Percentiles rank a stretch among this genome's conserved stretches.
These are phyloP conservation scores for Polyporus tsugae DNA, from an alignment of 1,284 basidiomycete species.

Conservation along the genomic window DNA sequence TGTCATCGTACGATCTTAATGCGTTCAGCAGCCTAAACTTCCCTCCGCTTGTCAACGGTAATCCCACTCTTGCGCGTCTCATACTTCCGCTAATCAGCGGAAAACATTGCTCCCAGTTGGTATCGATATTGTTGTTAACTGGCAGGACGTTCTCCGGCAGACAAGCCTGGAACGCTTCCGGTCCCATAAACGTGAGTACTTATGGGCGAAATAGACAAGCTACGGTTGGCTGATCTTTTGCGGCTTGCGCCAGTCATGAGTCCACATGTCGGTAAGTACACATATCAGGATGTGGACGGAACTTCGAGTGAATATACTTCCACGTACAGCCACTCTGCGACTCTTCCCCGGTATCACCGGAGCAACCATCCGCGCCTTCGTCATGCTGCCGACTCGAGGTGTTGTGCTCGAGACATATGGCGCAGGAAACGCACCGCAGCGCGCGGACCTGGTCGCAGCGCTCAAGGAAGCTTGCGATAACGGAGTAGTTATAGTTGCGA, in stretches of 20 bases:
- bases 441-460: constrained; percentile 70
- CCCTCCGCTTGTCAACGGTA: constrained; percentile 83
- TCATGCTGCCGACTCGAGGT: constrained; percentile 75
- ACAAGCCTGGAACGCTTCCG: constrained; percentile 79
- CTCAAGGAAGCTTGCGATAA: constrained; percentile 84
- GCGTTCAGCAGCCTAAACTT: constrained; percentile 92
- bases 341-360: constrained; percentile 89
- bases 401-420: constrained; percentile 92
- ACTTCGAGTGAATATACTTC: not conserved
- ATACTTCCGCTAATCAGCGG: not conserved
- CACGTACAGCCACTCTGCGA: constrained; percentile 69
- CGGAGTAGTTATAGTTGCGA: constrained; percentile 89
- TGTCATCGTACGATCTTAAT: constrained; percentile 85
- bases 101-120: constrained; percentile 61
- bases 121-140: constrained; percentile 89
- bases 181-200: constrained; percentile 73
- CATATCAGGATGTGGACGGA: not conserved
- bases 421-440: constrained; percentile 86
- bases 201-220: not conserved
- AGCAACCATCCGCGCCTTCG: constrained; percentile 76
- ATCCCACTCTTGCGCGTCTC: not conserved
- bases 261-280: constrained; percentile 73
- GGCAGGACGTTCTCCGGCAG: constrained; percentile 85
- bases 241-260: constrained; percentile 67
- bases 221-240: not conserved